Evolutionary conservation across 371 early-diverging fungal species (phyloP), one percentile per base, ranked within the genome.

Genomic region (Caulochytrium protostelioides): DNA sequence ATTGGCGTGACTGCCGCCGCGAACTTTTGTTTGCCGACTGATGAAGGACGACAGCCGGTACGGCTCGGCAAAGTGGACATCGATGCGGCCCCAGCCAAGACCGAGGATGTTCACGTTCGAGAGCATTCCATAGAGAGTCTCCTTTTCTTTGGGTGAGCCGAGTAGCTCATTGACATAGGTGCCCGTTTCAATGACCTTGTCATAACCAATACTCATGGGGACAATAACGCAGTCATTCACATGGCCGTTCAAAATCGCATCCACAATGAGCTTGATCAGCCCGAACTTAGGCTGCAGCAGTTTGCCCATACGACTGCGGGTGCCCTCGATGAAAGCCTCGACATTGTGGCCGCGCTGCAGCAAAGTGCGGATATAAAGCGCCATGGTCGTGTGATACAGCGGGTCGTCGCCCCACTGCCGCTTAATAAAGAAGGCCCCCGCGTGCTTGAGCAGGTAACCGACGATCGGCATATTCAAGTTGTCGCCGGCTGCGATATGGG

Each of bases 401-500:
- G 48, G 49, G 44, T 83, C 82, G 37, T 70, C 71, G 8, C 77
- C 79, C 79, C 80, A 85, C 32, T 69, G 62, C 24, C 86, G 54
- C 6, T 79, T 65, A 24, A 85, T 83, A 41, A 70, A 85, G 42
- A 83, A 76, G 0, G 83, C 86, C 2, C 84, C 84, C 27, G 61
- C 66, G 8, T 63, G 55, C 27, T 70, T 67, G 32, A 83, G 51
- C 0, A 78, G 35, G 24, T 49, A 54, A 20, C 81, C 81, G n/a
- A 83, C 62, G 13, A 74, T 36, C 3, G 81, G 81, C 55, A 83
- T 50, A 50, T 83, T 76, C 35, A 85, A 46, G 53, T 85, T 85
- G 34, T 85, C 78, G 9, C 86, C 86, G 3, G 86, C 86, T 5
- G 81, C 77, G 38, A 85, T 79, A 44, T 79, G 80, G 18, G 86